Evolutionary conservation across 352 stramenopile genomes (phyloP).

Genomic region (Pythium brachiatum): DNA sequence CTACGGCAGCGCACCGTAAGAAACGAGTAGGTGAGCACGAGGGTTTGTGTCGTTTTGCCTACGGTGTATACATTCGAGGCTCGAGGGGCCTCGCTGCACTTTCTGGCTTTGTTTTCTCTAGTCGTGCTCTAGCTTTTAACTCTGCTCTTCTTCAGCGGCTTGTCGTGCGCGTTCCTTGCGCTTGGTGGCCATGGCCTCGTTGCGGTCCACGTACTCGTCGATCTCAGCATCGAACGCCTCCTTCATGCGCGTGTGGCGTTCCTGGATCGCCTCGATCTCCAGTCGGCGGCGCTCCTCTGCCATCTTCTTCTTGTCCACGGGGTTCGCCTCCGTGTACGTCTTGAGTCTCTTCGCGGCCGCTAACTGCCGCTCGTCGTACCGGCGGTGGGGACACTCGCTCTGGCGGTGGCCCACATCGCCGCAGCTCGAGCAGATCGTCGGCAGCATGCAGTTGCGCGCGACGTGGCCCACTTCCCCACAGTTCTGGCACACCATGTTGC

Average conservation of each 20-base stretch:
- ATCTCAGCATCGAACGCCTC: slow-evolving; percentile 60
- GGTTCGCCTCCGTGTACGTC: not conserved
- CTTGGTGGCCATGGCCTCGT: slow-evolving; percentile 14
- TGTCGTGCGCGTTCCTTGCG: slow-evolving; percentile 5
- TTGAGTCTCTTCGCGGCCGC: slow-evolving; percentile 18
- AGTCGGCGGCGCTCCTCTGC: slow-evolving; percentile 23
- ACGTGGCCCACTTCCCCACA: slow-evolving; percentile 75
- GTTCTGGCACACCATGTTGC: slow-evolving; percentile 66
- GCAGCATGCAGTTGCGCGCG: slow-evolving; percentile 64
- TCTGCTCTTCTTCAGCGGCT: slow-evolving; percentile 20
- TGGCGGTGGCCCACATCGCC: slow-evolving; percentile 61
- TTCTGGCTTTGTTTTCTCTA: not conserved
- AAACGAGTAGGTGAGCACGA: not conserved
- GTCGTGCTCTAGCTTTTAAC: slow-evolving; percentile 8
- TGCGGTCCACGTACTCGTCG: slow-evolving; percentile 50
- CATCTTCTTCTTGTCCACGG: slow-evolving; percentile 15
- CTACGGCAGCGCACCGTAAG: slow-evolving; percentile 63
- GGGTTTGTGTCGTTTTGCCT: no score
- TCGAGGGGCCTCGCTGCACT: not conserved
- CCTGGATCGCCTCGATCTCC: slow-evolving; percentile 32
- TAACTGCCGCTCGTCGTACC: slow-evolving; percentile 33
- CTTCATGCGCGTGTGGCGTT: slow-evolving; percentile 50
- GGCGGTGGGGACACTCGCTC: slow-evolving; percentile 44
- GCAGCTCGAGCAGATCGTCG: slow-evolving; percentile 76
- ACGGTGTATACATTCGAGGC: slow-evolving; percentile 3